Evolutionary conservation across 306 rosid genomes (phyloP).

Genomic region (Spatholobus suberectus): DNA sequence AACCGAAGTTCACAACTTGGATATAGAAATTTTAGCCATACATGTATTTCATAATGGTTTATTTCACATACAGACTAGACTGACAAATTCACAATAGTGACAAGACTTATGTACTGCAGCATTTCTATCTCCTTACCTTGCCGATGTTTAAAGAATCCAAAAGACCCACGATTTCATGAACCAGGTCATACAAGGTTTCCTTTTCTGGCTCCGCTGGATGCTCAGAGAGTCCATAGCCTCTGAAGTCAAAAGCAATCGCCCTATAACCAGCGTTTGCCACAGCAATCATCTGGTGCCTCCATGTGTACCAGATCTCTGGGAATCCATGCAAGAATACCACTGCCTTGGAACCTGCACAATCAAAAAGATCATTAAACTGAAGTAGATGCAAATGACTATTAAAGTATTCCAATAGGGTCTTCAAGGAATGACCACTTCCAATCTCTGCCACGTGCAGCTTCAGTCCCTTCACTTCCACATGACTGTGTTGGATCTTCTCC

Average conservation of each 20-base stretch:
- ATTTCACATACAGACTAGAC: neutral
- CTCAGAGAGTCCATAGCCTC: conserved; percentile 81
- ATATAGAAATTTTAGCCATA: neutral
- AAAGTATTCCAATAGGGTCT: neutral
- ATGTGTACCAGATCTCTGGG: conserved; percentile 83
- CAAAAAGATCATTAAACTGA: neutral
- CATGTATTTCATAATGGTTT: neutral
- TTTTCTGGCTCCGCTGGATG: conserved; percentile 64
- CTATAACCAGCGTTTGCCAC: conserved; percentile 66
- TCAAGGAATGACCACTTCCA: conserved; percentile 45
- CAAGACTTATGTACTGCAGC: neutral
- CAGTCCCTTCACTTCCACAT: conserved; percentile 66
- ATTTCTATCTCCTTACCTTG: conserved; percentile 46
- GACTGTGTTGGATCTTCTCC: conserved; percentile 66
- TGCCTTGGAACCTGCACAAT: conserved; percentile 57
- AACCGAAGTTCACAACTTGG: neutral
- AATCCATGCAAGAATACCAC: conserved; percentile 80
- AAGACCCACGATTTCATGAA: conserved; percentile 53
- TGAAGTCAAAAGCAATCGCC: conserved; percentile 68
- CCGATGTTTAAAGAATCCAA: conserved; percentile 60
- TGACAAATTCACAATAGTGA: neutral
- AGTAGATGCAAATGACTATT: neutral
- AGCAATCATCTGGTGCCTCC: conserved; percentile 77
- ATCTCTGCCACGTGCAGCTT: conserved; percentile 76
- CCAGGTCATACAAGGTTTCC: conserved; percentile 47